Evolutionary conservation across 2,329 filamentous ascomycete genomes (phyloP), one percentile per base, ranked within the genome.

Genomic region (Neofusicoccum cordaticola): DNA sequence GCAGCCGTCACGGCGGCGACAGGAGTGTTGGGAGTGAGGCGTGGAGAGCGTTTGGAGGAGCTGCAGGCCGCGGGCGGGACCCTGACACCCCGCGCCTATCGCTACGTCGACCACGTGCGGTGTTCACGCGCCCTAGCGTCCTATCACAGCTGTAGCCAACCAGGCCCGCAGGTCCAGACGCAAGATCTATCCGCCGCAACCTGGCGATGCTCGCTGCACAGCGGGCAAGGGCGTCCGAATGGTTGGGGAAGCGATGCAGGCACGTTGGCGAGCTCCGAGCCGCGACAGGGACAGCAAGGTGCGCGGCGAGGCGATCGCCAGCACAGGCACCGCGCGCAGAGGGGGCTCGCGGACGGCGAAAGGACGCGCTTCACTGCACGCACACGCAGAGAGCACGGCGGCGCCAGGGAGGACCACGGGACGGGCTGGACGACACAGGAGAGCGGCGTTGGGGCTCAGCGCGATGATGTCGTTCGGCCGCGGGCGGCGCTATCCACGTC

Each of bases 11-110:
- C 34, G 37, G 37, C 35, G 34, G 58, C 35, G 13, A 39, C 11
- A 17, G 47, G 61, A 27, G 17, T n/a, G 61, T 56, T 56, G 61
- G 15, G 61, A 27, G 13, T 12, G 35, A n/a, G 45, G 61, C 39
- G 51, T 56, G 50, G n/a, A 34, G 61, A 19, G 37, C 6, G 37
- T 15, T 39, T 22, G 60, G 27, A 7, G 48, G 60, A 50, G 39
- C 41, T 58, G 13, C 39, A 42, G 41, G 39, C n/a, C 11, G 60
- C 45, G 31, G 27, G 39, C 39, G 50, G 61, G 61, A 63, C 61
- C 61, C 61, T 56, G 61, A 56, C 48, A 35, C 61, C 61, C 61
- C 61, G 61, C 61, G 51, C 48, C 37, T 53, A 53, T 34, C 41
- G n/a, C 17, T 19, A 53, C 27, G 39, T 27, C 39, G 51, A 22